Conservation (phyloP, 805 yeast species). For the Wickerhamiella australiensis region DNA sequence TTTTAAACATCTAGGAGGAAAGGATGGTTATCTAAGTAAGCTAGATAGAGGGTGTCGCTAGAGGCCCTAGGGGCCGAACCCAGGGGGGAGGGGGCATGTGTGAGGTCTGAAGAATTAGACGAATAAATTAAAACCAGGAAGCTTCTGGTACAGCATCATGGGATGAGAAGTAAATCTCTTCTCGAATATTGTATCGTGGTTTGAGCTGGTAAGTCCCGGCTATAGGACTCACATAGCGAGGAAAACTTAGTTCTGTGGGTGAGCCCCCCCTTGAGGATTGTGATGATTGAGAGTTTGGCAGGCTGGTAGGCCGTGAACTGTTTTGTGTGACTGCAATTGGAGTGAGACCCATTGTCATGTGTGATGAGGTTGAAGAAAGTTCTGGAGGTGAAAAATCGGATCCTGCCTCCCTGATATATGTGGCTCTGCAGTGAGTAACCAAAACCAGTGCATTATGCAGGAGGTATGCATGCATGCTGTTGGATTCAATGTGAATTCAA, state of each 20-base stretch:
- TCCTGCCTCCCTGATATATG: not conserved
- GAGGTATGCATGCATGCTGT: constrained; percentile 1
- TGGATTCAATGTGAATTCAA: no score
- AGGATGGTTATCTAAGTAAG: not conserved
- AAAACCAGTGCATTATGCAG: not conserved
- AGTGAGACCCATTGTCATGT: not conserved
- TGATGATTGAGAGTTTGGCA: not conserved
- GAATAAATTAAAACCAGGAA: constrained; percentile 10
- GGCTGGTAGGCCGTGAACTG: constrained; percentile 6
- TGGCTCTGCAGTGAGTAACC: not conserved
- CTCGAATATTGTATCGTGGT: constrained; percentile 7
- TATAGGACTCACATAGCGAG: constrained; percentile 10
- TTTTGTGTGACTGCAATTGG: constrained; percentile 10
- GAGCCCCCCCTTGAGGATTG: constrained; percentile 4
- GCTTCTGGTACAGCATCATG: not conserved
- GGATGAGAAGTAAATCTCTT: not conserved
- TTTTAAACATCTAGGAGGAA: constrained; percentile 17
- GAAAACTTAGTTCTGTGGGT: constrained; percentile 6
- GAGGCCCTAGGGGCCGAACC: no score
- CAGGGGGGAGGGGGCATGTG: not conserved
- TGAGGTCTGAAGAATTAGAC: not conserved
- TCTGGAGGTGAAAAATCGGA: not conserved
- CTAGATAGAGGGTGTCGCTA: not conserved
- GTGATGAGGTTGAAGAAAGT: not conserved
- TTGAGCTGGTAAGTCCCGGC: constrained; percentile 5